Conservation (phyloP, 108 stramenopile genomes). For the Skeletonema potamos region DNA sequence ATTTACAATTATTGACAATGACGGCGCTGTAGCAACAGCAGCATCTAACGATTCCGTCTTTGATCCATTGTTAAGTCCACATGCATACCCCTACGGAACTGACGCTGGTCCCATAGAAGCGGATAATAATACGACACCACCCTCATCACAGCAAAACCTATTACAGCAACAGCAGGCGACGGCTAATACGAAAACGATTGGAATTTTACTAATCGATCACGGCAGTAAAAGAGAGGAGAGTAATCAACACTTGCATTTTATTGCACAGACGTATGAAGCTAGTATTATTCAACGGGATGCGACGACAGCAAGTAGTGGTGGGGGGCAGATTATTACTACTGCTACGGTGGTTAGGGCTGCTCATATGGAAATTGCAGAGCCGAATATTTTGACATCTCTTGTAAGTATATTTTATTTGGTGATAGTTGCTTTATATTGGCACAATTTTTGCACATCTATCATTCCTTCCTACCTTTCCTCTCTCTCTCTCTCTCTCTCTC, state of each 20-base stretch:
- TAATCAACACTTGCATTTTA: conserved; percentile 64
- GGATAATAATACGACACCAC: no score
- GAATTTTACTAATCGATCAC: conserved; percentile 86
- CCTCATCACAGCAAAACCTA: background rate
- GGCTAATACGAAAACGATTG: conserved; percentile 30
- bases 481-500: no score
- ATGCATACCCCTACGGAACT: conserved; percentile 73
- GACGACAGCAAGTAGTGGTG: background rate
- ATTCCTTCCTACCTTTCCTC: no score
- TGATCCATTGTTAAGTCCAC: conserved; percentile 81
- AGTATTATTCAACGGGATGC: conserved; percentile 16
- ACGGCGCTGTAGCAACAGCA: background rate
- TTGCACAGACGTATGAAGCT: conserved; percentile 69
- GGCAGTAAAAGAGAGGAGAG: conserved; percentile 67
- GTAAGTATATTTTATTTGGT: conserved; percentile 53
- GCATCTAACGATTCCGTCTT: no score
- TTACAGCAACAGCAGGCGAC: background rate
- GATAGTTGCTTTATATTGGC: no score
- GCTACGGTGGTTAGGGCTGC: conserved; percentile 73
- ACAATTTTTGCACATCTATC: no score
- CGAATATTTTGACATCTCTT: conserved; percentile 77
- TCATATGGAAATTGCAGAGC: conserved; percentile 92
- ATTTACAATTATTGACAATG: background rate
- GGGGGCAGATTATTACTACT: no score
- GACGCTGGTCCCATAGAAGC: conserved; percentile 19